Percentiles rank a stretch among this genome's conserved stretches.
Evolutionary conservation across 2,329 filamentous ascomycete genomes (phyloP).

Genomic region (Magnaporthiopsis incrustans): DNA sequence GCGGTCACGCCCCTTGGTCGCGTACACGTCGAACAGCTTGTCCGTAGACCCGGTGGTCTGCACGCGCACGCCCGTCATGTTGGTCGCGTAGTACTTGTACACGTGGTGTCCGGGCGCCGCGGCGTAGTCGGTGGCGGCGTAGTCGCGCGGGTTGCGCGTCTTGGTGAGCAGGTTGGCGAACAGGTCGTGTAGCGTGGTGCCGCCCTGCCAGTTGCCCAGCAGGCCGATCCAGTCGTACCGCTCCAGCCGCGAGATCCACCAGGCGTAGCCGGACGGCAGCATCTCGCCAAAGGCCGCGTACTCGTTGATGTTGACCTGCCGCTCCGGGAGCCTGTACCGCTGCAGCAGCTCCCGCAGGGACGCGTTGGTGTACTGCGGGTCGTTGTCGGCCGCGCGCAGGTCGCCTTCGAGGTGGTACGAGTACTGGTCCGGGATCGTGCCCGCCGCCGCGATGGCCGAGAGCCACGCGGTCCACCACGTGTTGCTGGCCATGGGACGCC

Average conservation of each 20-base stretch:
- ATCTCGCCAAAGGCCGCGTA: conserved; percentile 34
- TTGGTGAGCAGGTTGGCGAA: conserved; percentile 29
- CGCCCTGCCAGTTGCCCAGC: conserved; percentile 36
- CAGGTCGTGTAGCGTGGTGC: conserved; percentile 33
- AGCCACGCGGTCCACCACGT: conserved; percentile 33
- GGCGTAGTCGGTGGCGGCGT: conserved; percentile 1
- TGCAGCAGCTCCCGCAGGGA: conserved; percentile 17
- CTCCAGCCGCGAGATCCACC: conserved; percentile 38
- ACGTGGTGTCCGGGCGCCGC: not conserved
- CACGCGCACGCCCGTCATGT: conserved; percentile 7
- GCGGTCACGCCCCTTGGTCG: not conserved
- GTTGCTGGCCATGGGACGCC: conserved; percentile 22
- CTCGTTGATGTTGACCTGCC: conserved; percentile 39
- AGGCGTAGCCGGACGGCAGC: conserved; percentile 30
- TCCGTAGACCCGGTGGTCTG: conserved; percentile 5
- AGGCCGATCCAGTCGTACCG: conserved; percentile 32
- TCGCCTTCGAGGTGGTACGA: conserved; percentile 32
- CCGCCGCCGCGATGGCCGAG: conserved; percentile 24
- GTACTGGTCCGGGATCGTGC: conserved; percentile 33
- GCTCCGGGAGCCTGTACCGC: conserved; percentile 22
- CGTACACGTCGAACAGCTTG: conserved; percentile 6
- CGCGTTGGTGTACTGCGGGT: conserved; percentile 1
- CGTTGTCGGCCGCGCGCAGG: conserved; percentile 19
- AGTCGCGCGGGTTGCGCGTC: not conserved
- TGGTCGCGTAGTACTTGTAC: conserved; percentile 7